These are phyloP conservation scores for Coleophoma eucalyptorum DNA, from an alignment of 2,329 filamentous ascomycete genomes.

Conservation along the genomic window DNA sequence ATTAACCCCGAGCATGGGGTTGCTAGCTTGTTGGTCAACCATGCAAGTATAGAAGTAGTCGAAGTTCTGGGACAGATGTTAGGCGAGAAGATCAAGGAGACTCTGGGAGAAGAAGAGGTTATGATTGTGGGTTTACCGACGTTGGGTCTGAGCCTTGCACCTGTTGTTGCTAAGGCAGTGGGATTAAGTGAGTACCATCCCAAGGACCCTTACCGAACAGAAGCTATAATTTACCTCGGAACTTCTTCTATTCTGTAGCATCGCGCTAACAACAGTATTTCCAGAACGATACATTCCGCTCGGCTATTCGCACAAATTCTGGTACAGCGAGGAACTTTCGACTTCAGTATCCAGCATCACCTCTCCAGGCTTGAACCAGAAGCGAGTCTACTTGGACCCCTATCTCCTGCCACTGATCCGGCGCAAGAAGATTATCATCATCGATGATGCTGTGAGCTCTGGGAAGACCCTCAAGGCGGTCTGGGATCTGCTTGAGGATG, in stretches of 20 bases:
- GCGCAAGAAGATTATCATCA: conserved; percentile 15
- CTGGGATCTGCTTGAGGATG: conserved; percentile 22
- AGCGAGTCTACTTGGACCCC: conserved; percentile 21
- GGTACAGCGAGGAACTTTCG: conserved; percentile 20
- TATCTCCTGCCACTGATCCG: conserved; percentile 15
- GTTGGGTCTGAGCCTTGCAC: conserved; percentile 18
- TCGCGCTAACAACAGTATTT: background rate
- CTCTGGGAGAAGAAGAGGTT: conserved; percentile 10
- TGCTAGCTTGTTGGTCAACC: conserved; percentile 21
- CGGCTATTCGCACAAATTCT: conserved; percentile 26
- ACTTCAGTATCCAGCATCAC: conserved; percentile 21
- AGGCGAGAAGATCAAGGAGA: conserved; percentile 3
- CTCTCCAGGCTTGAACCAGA: conserved; percentile 13
- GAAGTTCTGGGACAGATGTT: conserved; percentile 12
- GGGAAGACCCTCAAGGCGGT: conserved; percentile 19
- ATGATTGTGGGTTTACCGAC: conserved; percentile 23
- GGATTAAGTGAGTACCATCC: conserved; percentile 12
- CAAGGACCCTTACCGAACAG: background rate
- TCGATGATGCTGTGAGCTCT: conserved; percentile 24
- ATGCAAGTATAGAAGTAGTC: conserved; percentile 18
- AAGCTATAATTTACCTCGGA: background rate
- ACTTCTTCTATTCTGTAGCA: background rate
- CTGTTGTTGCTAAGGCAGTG: conserved; percentile 15
- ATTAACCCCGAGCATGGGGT: conserved; percentile 15
- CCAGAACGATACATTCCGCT: conserved; percentile 21